Conservation (phyloP, 1,284 basidiomycete genomes). For the Trichosporon inkin region DNA sequence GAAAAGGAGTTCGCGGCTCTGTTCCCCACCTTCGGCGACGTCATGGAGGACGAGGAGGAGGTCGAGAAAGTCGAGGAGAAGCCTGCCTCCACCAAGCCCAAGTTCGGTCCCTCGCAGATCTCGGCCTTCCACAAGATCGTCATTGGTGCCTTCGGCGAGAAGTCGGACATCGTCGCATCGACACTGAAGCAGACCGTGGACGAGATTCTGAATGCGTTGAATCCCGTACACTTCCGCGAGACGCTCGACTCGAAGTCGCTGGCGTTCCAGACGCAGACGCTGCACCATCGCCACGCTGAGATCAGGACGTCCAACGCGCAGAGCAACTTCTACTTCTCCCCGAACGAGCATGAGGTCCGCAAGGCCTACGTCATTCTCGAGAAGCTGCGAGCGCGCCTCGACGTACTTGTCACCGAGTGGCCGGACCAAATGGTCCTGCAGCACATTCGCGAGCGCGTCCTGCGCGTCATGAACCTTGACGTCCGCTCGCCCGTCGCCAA, state of each 20-base stretch:
- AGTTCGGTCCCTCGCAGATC: constrained; percentile 28
- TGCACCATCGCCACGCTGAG: constrained; percentile 38
- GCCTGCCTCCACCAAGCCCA: constrained; percentile 16
- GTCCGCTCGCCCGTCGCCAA: constrained; percentile 74
- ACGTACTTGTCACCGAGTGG: constrained; percentile 70
- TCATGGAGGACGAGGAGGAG: constrained; percentile 39
- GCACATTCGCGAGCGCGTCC: constrained; percentile 73
- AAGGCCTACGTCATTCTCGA: constrained; percentile 59
- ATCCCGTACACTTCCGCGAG: constrained; percentile 27
- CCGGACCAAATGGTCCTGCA: constrained; percentile 96
- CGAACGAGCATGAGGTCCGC: constrained; percentile 65
- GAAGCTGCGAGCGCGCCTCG: constrained; percentile 58
- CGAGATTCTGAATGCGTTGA: constrained; percentile 27
- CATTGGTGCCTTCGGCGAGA: constrained; percentile 21
- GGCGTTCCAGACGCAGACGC: constrained; percentile 35
- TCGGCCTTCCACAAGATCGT: constrained; percentile 34
- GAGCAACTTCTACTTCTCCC: constrained; percentile 72
- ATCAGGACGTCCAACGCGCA: constrained; percentile 52
- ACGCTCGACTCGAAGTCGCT: constrained; percentile 34
- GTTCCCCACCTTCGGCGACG: constrained; percentile 76
- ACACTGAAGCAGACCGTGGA: constrained; percentile 28
- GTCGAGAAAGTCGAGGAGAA: constrained; percentile 9
- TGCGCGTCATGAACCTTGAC: constrained; percentile 63
- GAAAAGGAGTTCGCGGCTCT: constrained; percentile 73
- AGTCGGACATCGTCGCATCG: not conserved